A percentile compares a stretch with the other conserved stretches of the same genome.
phyloP scores from a whole-genome alignment of 1,284 basidiomycete species.

The Leccinum fuscescens region DNA sequence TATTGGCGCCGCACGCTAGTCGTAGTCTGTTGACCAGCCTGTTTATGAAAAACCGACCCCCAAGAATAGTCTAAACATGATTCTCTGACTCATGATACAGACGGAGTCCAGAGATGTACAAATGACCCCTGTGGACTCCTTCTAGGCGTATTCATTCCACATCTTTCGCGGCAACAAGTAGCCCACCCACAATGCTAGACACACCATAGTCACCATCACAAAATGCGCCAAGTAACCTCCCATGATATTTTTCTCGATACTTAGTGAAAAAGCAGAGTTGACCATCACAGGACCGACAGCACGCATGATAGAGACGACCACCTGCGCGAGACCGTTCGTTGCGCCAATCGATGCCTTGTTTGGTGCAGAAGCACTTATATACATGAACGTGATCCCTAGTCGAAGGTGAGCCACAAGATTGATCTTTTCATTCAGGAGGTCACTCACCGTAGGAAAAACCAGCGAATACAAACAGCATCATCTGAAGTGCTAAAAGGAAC shows the following conservation, averaged over 20 bases:
- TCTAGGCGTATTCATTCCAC: slow-evolving; percentile 2
- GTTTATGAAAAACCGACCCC: no score
- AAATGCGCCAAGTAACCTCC: slow-evolving; percentile 45
- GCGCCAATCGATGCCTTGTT: slow-evolving; percentile 51
- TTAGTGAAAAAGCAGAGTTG: slow-evolving; percentile 40
- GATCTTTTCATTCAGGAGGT: background rate
- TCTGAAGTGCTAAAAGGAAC: slow-evolving; percentile 35
- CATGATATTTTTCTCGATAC: slow-evolving; percentile 39
- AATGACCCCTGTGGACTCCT: no score
- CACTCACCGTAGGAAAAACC: slow-evolving; percentile 36
- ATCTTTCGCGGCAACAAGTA: slow-evolving; percentile 19
- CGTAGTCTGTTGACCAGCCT: no score
- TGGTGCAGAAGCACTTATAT: slow-evolving; percentile 43
- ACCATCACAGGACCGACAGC: slow-evolving; percentile 53
- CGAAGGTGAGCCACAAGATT: background rate
- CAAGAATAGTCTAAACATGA: no score
- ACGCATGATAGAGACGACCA: slow-evolving; percentile 35
- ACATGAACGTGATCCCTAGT: slow-evolving; percentile 45
- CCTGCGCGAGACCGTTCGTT: slow-evolving; percentile 58
- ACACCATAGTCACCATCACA: slow-evolving; percentile 32
- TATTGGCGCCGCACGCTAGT: no score
- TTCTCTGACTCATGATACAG: no score
- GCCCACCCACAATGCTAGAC: slow-evolving; percentile 28
- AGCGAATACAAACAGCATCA: slow-evolving; percentile 16
- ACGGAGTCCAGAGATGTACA: no score